These are phyloP conservation scores for Dictyostelium capitatum DNA, from an alignment of 78 protist genomes.

Conservation along the genomic window DNA sequence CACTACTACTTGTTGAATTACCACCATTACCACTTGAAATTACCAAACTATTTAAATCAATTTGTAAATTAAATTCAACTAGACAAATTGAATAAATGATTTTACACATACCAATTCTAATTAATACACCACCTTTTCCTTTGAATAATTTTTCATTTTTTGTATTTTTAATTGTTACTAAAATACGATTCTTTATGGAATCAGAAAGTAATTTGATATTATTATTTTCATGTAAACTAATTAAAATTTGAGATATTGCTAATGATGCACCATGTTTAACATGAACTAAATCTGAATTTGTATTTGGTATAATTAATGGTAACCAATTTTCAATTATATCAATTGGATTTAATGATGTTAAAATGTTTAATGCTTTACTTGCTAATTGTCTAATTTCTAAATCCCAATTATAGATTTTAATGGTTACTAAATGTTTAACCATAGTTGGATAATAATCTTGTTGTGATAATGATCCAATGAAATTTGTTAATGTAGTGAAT, in stretches of 20 bases:
- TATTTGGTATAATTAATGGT: slow-evolving; percentile 26
- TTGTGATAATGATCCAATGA: slow-evolving; percentile 70
- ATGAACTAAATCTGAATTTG: slow-evolving; percentile 65
- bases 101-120: slow-evolving; percentile 85
- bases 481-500: slow-evolving; percentile 64
- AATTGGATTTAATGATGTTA: slow-evolving; percentile 49
- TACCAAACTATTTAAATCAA: not conserved
- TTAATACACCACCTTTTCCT: slow-evolving; percentile 90
- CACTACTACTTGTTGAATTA: not conserved
- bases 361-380: slow-evolving; percentile 50
- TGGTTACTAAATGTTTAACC: slow-evolving; percentile 68
- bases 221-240: slow-evolving; percentile 26
- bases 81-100: slow-evolving; percentile 80
- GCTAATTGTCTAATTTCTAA: slow-evolving; percentile 83
- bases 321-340: not conserved
- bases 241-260: slow-evolving; percentile 74
- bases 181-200: slow-evolving; percentile 5
- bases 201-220: not conserved
- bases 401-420: slow-evolving; percentile 95
- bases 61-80: not conserved
- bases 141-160: slow-evolving; percentile 88
- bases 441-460: slow-evolving; percentile 76
- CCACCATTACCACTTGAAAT: not conserved
- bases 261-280: slow-evolving; percentile 86
- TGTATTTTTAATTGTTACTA: slow-evolving; percentile 73